These are phyloP conservation scores for Phylloporus arenicola DNA, from an alignment of 768 basidiomycete genomes.

Conservation along the genomic window DNA sequence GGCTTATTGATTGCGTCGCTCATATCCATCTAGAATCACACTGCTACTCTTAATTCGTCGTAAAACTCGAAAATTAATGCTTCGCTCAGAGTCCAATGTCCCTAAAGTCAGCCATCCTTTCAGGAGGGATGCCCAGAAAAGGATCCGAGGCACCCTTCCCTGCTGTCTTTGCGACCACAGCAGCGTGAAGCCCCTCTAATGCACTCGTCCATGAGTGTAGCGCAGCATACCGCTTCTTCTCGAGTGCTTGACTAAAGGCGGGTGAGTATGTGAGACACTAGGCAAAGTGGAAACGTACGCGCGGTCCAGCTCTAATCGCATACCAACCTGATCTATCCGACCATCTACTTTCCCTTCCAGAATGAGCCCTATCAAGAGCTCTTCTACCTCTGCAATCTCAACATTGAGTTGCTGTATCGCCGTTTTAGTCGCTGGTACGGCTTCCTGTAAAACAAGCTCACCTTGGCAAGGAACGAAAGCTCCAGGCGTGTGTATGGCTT, in stretches of 20 bases:
- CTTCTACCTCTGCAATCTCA: constrained; percentile 87
- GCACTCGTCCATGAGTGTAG: constrained; percentile 79
- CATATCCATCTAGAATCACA: not conserved
- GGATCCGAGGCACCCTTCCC: constrained; percentile 28
- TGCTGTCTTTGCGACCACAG: constrained; percentile 69
- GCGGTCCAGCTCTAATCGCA: constrained; percentile 84
- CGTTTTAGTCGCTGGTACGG: not conserved
- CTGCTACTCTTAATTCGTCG: not conserved
- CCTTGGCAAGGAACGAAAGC: constrained; percentile 88
- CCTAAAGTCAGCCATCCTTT: constrained; percentile 29
- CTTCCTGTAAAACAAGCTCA: constrained; percentile 25
- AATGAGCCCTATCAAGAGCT: constrained; percentile 88
- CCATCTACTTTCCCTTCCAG: constrained; percentile 97
- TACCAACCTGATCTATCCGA: constrained; percentile 92
- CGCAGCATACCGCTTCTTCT: constrained; percentile 80
- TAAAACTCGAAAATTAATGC: constrained; percentile 4
- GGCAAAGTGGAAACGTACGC: constrained; percentile 43
- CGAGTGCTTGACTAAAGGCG: constrained; percentile 71
- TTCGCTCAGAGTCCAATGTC: constrained; percentile 21
- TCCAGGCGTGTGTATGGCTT: constrained; percentile 96
- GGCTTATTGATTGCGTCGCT: not conserved
- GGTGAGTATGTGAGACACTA: constrained; percentile 1
- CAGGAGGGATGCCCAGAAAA: constrained; percentile 31
- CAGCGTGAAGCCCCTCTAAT: constrained; percentile 70
- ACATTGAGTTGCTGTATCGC: constrained; percentile 84